Conservation (phyloP, 768 basidiomycete genomes). For the Stropharia rugosoannulata region DNA sequence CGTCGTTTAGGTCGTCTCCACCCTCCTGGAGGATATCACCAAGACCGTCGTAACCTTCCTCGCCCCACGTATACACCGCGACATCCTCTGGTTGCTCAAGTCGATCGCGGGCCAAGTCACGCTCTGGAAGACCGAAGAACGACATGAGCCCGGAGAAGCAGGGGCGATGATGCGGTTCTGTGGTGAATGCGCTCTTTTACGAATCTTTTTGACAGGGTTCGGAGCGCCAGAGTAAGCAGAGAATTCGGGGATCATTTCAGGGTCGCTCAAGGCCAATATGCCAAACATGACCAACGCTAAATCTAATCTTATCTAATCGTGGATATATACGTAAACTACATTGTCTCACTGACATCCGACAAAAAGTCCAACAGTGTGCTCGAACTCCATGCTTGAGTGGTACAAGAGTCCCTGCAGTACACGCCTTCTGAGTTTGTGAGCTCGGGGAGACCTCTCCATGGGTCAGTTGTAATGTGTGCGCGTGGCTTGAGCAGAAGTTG, state of each 20-base stretch:
- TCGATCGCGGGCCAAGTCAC: slow-evolving; percentile 54
- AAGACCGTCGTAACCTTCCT: slow-evolving; percentile 86
- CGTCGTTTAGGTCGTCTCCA: slow-evolving; percentile 92
- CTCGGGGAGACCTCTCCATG: slow-evolving; percentile 95
- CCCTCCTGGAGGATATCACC: slow-evolving; percentile 87
- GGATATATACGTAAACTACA: slow-evolving; percentile 1
- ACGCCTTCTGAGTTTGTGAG: slow-evolving; percentile 83
- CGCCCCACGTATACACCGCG: slow-evolving; percentile 92
- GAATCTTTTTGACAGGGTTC: background rate
- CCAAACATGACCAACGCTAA: slow-evolving; percentile 24
- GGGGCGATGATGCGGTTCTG: slow-evolving; percentile 15
- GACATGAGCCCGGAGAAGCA: slow-evolving; percentile 56
- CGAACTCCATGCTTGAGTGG: slow-evolving; percentile 95
- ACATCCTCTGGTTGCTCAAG: slow-evolving; percentile 51
- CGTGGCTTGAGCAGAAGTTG: slow-evolving; percentile 69
- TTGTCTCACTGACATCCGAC: slow-evolving; percentile 59
- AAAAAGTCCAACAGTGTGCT: slow-evolving; percentile 91
- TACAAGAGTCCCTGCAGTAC: slow-evolving; percentile 85
- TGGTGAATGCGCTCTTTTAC: slow-evolving; percentile 3
- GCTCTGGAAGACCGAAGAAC: slow-evolving; percentile 82
- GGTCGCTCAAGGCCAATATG: slow-evolving; percentile 5
- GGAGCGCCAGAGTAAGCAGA: background rate
- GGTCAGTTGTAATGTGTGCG: slow-evolving; percentile 71
- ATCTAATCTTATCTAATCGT: slow-evolving; percentile 24
- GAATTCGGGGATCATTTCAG: slow-evolving; percentile 3